These are phyloP conservation scores for Penicillium concentricum DNA, from an alignment of 2,329 filamentous ascomycete genomes.

Conservation along the genomic window DNA sequence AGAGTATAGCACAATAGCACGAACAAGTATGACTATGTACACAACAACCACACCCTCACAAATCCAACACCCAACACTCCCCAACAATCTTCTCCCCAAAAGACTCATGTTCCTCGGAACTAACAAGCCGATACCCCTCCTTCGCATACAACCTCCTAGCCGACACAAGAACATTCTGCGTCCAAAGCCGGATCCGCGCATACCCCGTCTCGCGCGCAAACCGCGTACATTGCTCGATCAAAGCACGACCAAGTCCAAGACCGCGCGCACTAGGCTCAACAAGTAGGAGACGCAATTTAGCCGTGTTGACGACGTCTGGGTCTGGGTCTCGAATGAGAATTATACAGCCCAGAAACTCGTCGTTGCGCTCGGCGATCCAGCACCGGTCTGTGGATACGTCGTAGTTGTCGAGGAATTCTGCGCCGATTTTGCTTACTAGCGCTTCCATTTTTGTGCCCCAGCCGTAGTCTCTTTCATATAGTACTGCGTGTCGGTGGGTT, in stretches of 20 bases:
- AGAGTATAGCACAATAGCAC: not conserved
- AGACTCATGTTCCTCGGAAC: slow-evolving; percentile 14
- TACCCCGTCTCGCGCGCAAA: slow-evolving; percentile 21
- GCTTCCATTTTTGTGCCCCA: slow-evolving; percentile 16
- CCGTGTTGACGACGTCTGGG: not conserved
- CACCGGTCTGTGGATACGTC: slow-evolving; percentile 17
- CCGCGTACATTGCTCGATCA: slow-evolving; percentile 16
- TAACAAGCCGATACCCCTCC: slow-evolving; percentile 19
- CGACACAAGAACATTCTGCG: slow-evolving; percentile 14
- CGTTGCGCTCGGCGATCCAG: slow-evolving; percentile 20
- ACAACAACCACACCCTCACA: not conserved
- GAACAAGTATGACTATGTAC: not conserved
- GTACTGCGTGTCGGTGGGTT: slow-evolving; percentile 15
- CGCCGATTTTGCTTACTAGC: slow-evolving; percentile 12
- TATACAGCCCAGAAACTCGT: slow-evolving; percentile 15
- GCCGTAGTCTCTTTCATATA: slow-evolving; percentile 18
- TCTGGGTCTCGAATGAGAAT: slow-evolving; percentile 20
- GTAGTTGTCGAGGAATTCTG: slow-evolving; percentile 18
- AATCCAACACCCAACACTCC: slow-evolving; percentile 19
- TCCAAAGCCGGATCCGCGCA: slow-evolving; percentile 17
- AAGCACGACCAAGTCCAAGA: slow-evolving; percentile 12
- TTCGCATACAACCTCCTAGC: slow-evolving; percentile 18
- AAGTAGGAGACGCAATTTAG: not conserved
- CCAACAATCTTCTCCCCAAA: slow-evolving; percentile 16
- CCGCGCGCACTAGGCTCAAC: slow-evolving; percentile 11